Evolutionary conservation across 2,329 filamentous ascomycete species (phyloP), one percentile per base, ranked within the genome.

Genomic region (Trichoderma citrinoviride): DNA sequence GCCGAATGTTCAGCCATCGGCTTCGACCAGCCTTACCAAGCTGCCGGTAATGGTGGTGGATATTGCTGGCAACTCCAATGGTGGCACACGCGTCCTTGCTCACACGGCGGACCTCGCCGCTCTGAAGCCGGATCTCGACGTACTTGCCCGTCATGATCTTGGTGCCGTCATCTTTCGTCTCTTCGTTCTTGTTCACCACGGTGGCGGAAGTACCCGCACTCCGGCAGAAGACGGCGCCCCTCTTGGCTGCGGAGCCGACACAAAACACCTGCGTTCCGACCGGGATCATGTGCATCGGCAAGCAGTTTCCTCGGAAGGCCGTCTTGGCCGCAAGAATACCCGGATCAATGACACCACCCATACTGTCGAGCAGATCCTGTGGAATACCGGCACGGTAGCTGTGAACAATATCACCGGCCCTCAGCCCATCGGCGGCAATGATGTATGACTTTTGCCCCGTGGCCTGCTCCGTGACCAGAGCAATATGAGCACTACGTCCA

Each of bases 281-380:
- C 1, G 95, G 96, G 66, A 99, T 91, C 89, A 99, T 95, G 78
- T 96, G 91, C 75, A 99, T 82, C 15, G 95, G 95, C 70, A 99
- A 79, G 76, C 95, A 99, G 78, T 99, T 99, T 63, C 95, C 95
- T 73, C 92, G 86, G 81, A 93, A 93, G 1, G 93, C 93, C 25
- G 96, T 99, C 81, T 92, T 95, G 33, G 95, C 91, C 7, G 96
- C 95, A 67, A 99, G 81, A 76, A 99, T 92, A 89, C 96, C 96
- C 12, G 94, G 93, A 83, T 99, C 95, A 57, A 97, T 85, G 47
- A 89, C 81, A 71, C 95, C 94, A 67, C 95, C 95, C 93, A 99
- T 98, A 74, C 89, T 93, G 57, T 90, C 88, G 72, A 97, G 85
- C 64, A 99, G 81, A 68, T 95, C 90, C 68, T 90, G 83, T 1